phyloP scores from a whole-genome alignment of 2,329 filamentous ascomycete genomes.

The Ophiostoma ips region DNA sequence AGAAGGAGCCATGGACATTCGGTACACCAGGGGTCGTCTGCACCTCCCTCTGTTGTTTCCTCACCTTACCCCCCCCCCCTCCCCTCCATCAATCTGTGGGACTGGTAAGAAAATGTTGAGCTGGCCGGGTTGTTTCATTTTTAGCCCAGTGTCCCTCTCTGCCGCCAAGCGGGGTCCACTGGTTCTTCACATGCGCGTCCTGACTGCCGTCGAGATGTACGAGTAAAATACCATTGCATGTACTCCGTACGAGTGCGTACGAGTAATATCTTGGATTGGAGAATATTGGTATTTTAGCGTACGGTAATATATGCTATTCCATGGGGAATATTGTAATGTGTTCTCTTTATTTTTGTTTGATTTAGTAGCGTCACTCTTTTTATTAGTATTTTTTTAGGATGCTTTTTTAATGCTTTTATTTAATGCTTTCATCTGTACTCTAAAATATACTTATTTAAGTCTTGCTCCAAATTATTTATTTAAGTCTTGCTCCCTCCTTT shows the following conservation, averaged over 20 bases:
- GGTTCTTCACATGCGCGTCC: neutral
- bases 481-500: too few relatives aligned
- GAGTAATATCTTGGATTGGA: too few relatives aligned
- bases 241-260: too few relatives aligned
- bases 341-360: neutral
- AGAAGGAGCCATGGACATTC: neutral
- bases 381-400: neutral
- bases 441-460: too few relatives aligned
- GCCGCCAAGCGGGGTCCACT: neutral
- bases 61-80: neutral
- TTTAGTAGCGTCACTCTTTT: neutral
- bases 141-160: constrained; percentile 1
- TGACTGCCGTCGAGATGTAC: neutral
- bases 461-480: too few relatives aligned
- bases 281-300: too few relatives aligned
- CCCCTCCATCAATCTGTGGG: neutral
- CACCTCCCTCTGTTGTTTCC: neutral
- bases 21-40: neutral
- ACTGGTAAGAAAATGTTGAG: constrained; percentile 2
- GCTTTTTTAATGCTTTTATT: neutral
- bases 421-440: neutral
- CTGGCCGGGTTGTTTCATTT: constrained; percentile 1
- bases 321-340: too few relatives aligned
- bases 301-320: too few relatives aligned
- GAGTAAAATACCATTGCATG: too few relatives aligned